Percentiles rank a stretch among this genome's conserved stretches.
Conservation (phyloP, 2,329 filamentous ascomycete genomes). For the Hortaea werneckii region DNA sequence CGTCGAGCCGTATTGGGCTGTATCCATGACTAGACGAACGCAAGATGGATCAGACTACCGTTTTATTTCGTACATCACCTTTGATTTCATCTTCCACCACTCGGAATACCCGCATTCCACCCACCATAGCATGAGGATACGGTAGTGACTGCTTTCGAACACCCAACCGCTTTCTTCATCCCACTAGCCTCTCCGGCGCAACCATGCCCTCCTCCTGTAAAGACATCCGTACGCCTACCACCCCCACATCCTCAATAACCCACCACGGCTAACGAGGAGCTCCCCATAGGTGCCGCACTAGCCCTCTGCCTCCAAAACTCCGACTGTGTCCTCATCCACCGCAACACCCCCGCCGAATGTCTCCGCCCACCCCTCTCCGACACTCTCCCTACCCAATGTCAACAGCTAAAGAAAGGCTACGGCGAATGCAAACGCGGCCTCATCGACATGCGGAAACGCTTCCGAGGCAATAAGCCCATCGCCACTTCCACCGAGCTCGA, state of each 20-base stretch:
- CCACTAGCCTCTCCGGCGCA: background rate
- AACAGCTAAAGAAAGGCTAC: constrained; percentile 85
- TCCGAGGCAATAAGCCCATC: constrained; percentile 85
- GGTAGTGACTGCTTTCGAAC: too few relatives aligned
- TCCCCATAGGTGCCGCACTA: constrained; percentile 65
- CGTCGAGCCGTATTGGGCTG: background rate
- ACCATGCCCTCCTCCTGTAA: constrained; percentile 89
- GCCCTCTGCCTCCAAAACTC: constrained; percentile 92
- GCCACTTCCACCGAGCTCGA: constrained; percentile 56
- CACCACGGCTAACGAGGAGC: too few relatives aligned
- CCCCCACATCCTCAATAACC: background rate
- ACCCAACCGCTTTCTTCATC: too few relatives aligned
- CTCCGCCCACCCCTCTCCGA: constrained; percentile 72
- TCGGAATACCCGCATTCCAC: background rate
- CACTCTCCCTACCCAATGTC: constrained; percentile 75
- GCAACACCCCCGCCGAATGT: constrained; percentile 78
- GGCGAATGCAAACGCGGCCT: constrained; percentile 92
- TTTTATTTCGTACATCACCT: background rate
- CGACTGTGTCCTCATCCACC: constrained; percentile 90
- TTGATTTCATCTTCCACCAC: background rate
- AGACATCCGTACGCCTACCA: constrained; percentile 68
- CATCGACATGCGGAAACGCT: constrained; percentile 98
- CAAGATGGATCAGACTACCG: too few relatives aligned
- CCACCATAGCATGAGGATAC: background rate
- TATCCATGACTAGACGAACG: too few relatives aligned